Base-by-base conservation (phyloP, 352 stramenopile genomes). In the Globisporangium viniferum region DNA sequence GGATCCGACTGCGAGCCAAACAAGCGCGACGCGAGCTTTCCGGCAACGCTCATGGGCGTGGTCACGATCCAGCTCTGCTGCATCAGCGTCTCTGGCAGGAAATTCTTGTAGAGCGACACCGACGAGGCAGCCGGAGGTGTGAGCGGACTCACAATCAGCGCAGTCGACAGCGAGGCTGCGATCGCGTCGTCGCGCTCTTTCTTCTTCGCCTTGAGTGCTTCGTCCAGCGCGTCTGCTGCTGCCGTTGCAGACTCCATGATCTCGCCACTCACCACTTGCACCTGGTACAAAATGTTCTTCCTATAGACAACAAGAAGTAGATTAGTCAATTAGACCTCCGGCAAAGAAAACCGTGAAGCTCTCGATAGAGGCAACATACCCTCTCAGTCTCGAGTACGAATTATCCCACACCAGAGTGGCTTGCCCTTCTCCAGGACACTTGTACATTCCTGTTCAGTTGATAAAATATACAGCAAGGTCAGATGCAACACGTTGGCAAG, bases 261-360 rank as follows among this genome's bases (percentile, higher is more conserved):
- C 46, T 71, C 81, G 15, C 56, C 75, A 44, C 76, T 82, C 15
- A 95, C 78, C 7, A 89, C 77, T 74, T 95, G 85, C 18, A 81
- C 76, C 67, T 93, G 82, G 62, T 93, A 95, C 61, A 87, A 59
- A 29, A 95, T 69, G 35, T 89, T 92, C 54, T 95, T 95, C 22
- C 87, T 92, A 61, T 10, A 51, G 10, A 0, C 9, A 31, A 71
- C n/a, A 71, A 1, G 15, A 64, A 54, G 39, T 14, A 12, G 18
- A 12, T 46, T 46, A 24, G 1, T 6, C 41, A 62, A 64, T 15
- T 14, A 18, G 27, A 55, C 5, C 54, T 35, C 22, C 33, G 10
- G 39, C 18, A 36, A 22, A 20, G 31, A 22, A 10, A 54, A 1
- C 8, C 9, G 27, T 6, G 8, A 35, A 20, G 27, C 31, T 36